Conservation (phyloP, 2,329 filamentous ascomycete species). For the Neopestalotiopsis sp. region DNA sequence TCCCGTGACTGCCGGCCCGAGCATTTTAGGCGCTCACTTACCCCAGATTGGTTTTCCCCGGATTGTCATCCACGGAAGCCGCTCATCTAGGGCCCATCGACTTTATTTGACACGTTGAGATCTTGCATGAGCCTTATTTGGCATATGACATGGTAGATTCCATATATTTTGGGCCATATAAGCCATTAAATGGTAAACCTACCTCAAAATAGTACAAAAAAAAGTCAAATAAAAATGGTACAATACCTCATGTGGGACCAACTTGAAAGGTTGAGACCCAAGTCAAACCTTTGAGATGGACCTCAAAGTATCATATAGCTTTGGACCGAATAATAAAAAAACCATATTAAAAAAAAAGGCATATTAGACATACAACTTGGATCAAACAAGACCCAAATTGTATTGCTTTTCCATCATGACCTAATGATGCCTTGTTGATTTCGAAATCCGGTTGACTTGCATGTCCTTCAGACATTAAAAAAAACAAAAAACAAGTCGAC, state of each 20-base stretch:
- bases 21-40: slow-evolving; percentile 4
- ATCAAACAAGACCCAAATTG: not conserved
- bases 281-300: not conserved
- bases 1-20: slow-evolving; percentile 15
- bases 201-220: slow-evolving; percentile 3
- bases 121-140: slow-evolving; percentile 1
- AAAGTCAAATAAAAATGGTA: not conserved
- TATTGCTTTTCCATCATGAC: not conserved
- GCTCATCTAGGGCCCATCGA: not conserved
- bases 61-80: not conserved
- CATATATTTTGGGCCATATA: slow-evolving; percentile 5
- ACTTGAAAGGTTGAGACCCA: not conserved
- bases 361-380: not conserved
- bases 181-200: not conserved
- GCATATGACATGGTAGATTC: not conserved
- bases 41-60: slow-evolving; percentile 15
- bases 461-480: not conserved
- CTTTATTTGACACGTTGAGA: slow-evolving; percentile 1
- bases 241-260: not conserved
- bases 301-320: not conserved
- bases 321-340: not conserved
- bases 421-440: not conserved
- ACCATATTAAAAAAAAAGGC: not conserved
- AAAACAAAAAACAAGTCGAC: not conserved
- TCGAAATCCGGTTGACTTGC: not conserved